Evolutionary conservation across 768 basidiomycete genomes (phyloP), one percentile per base, ranked within the genome.

Genomic region (Sarcomyxa edulis): DNA sequence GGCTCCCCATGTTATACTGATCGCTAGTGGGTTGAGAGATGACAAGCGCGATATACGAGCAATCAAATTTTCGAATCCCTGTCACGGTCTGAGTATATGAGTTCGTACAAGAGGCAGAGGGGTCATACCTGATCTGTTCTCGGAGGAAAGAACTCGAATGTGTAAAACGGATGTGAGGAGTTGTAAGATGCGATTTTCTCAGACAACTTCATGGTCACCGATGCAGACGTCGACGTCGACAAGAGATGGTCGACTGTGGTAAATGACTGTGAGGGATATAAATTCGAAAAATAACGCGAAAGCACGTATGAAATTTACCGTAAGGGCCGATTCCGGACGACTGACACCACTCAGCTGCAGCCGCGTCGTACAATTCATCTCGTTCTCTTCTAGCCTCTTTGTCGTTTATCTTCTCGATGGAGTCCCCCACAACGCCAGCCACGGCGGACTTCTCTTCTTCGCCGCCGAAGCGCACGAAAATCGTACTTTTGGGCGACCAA

Each of bases 1-100:
- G 0, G 96, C 95, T 30, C 96, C 96, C 96, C 96, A 98, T 51
- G 96, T 98, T 15, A 98, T 74, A 51, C 84, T 93, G 42, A 98
- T 74, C 16, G 87, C 93, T 5, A 93, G 68, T 5, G 93, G 92
- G 24, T 78, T 64, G 10, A 98, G 68, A 5, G 66, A 52, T n/a
- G 83, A 69, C 41, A 98, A 69, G 34, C 96, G 77, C 20, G 82
- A 76, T 47, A 98, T 89, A 31, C 96, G 88, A 35, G 88, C 69
- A 44, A 92, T 67, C 16, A 99, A 71, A 57, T 99, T 99, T 52
- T 87, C 81, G 52, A 96, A 88, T 35, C 95, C 95, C 81, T 94
- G 60, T 25, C 45, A 37, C 40, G 37, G 30, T 25, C 24, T 35
- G 37, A 35, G 31, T 32, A 26, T 5, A 16, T 23, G 6, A n/a